Percentiles rank a stretch among this genome's conserved stretches.
These are phyloP conservation scores for Trichoderma semiorbis DNA, from an alignment of 2,329 filamentous ascomycete genomes.

Conservation along the genomic window DNA sequence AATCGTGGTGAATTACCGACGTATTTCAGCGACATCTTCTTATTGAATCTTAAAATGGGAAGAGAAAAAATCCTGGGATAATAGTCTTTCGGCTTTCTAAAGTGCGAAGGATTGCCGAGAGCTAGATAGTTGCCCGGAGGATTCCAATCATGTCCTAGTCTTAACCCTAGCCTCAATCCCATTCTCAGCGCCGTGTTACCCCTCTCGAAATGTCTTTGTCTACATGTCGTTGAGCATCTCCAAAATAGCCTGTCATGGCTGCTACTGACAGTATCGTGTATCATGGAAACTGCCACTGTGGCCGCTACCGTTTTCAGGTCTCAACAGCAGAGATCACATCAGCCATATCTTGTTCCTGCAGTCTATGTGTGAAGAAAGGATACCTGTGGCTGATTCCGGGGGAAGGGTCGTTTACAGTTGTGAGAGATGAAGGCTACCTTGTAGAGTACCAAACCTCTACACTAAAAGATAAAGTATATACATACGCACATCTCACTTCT, in stretches of 20 bases:
- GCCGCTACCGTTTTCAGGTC: slow-evolving; percentile 27
- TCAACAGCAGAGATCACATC: slow-evolving; percentile 7
- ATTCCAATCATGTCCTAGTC: neutral
- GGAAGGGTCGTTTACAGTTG: slow-evolving; percentile 12
- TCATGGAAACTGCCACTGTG: slow-evolving; percentile 32
- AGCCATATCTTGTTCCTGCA: slow-evolving; percentile 24
- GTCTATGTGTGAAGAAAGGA: slow-evolving; percentile 29
- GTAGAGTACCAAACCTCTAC: slow-evolving; percentile 2
- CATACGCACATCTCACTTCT: neutral
- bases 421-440: slow-evolving; percentile 18
- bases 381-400: slow-evolving; percentile 26
- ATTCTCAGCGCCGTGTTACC: neutral
- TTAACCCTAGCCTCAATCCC: neutral
- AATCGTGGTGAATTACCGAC: neutral
- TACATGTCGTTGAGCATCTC: neutral
- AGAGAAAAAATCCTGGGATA: neutral
- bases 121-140: neutral
- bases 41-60: neutral
- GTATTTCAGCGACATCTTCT: neutral
- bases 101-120: neutral
- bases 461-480: slow-evolving; percentile 21
- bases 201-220: neutral
- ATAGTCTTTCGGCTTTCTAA: neutral
- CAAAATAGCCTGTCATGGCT: neutral
- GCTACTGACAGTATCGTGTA: neutral